Conservation (phyloP, 139 green algal species). For the Closterium sp. region DNA sequence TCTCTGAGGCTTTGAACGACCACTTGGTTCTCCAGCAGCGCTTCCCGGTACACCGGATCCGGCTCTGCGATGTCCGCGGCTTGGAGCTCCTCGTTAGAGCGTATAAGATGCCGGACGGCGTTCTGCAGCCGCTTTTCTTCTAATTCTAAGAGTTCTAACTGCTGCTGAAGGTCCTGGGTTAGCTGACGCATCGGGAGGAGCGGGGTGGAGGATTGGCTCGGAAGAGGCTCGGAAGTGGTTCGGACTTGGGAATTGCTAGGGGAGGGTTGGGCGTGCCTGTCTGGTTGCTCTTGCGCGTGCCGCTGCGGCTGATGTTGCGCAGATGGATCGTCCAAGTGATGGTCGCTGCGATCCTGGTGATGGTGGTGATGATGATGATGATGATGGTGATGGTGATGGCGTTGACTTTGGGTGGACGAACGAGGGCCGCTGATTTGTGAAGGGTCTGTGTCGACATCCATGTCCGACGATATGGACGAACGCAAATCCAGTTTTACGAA, state of each 20-base stretch:
- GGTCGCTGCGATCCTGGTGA: background rate
- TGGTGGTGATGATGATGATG: too few relatives aligned
- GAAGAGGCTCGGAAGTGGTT: background rate
- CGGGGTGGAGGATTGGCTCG: background rate
- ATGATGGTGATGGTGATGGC: too few relatives aligned
- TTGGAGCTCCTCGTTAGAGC: slow-evolving; percentile 33
- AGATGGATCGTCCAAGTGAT: background rate
- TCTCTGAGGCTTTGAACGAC: slow-evolving; percentile 18
- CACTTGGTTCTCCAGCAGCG: slow-evolving; percentile 7
- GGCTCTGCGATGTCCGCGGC: background rate
- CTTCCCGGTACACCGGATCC: slow-evolving; percentile 14
- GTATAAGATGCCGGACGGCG: slow-evolving; percentile 16
- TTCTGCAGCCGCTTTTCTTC: slow-evolving; percentile 15
- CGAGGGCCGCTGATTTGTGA: too few relatives aligned
- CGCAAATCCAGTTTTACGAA: too few relatives aligned
- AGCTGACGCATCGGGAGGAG: background rate
- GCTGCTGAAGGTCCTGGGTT: background rate
- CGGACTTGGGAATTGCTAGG: background rate
- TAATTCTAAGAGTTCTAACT: background rate
- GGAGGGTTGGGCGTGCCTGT: background rate
- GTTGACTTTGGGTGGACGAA: too few relatives aligned
- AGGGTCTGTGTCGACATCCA: background rate
- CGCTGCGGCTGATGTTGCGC: background rate
- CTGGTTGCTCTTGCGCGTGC: background rate
- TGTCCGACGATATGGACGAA: background rate